These are phyloP conservation scores for Leccinum variicolor DNA, from an alignment of 768 basidiomycete genomes.

Conservation along the genomic window DNA sequence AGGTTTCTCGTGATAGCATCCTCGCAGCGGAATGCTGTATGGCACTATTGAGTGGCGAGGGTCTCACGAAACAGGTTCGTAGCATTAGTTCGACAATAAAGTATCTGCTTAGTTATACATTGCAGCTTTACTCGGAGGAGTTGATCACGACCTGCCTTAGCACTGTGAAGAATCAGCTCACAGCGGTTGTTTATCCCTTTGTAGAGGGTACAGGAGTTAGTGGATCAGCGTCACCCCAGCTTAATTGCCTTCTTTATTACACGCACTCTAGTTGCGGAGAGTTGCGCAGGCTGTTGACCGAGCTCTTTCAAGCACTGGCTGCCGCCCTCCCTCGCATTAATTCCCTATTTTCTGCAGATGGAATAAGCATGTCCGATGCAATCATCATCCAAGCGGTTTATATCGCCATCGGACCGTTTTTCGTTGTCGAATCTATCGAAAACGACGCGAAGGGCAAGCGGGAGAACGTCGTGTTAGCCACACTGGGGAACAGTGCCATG, in stretches of 20 bases:
- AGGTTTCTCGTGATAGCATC: conserved; percentile 68
- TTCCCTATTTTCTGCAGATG: conserved; percentile 66
- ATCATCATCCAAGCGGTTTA: conserved; percentile 93
- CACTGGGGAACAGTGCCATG: conserved; percentile 77
- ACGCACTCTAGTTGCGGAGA: conserved; percentile 31
- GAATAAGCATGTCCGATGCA: conserved; percentile 73
- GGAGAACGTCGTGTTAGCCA: conserved; percentile 52
- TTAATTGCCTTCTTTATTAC: conserved; percentile 50
- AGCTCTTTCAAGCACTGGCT: conserved; percentile 71
- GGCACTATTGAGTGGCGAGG: conserved; percentile 71
- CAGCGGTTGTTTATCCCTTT: conserved; percentile 79
- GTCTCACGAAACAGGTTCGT: conserved; percentile 81
- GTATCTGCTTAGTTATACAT: background rate
- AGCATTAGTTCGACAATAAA: background rate
- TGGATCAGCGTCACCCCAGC: conserved; percentile 42
- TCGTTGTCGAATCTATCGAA: conserved; percentile 71
- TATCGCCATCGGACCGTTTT: conserved; percentile 92
- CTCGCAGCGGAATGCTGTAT: conserved; percentile 83
- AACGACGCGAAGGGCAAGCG: conserved; percentile 56
- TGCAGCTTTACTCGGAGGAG: conserved; percentile 90
- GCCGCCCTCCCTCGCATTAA: conserved; percentile 74
- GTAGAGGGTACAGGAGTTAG: conserved; percentile 61
- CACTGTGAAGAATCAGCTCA: conserved; percentile 77
- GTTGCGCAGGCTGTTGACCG: conserved; percentile 52
- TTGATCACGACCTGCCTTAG: conserved; percentile 76